Evolutionary conservation across 306 rosid genomes (phyloP), one percentile per base, ranked within the genome.

Genomic region (Arachis stenosperma): DNA sequence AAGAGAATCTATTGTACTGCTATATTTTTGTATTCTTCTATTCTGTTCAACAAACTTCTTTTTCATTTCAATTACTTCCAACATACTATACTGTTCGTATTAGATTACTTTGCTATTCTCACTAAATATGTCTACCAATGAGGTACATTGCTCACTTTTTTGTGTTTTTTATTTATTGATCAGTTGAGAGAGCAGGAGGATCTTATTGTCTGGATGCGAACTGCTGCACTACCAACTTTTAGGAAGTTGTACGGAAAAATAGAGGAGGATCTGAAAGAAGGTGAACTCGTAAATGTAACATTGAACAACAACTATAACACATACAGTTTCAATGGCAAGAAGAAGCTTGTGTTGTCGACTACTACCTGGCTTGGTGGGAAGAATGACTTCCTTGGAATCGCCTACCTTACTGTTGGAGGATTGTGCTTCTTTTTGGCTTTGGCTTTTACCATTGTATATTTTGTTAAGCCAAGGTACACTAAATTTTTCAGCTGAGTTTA

Each of bases 361-460:
- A 82, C 92, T 71, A 87, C 87, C 64, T 89, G 96, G 96, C 86
- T 89, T 73, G 96, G 96, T 37, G 96, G 96, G 77, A 87, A 83
- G 86, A 89, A 89, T 71, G 90, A 89, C 84, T 89, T 89, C 72
- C 91, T 89, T 60, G 92, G 96, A 47, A 85, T 89, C 58, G 96
- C 96, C n/a, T 89, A 89, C 81, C 87, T 90, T 52, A 88, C 94
- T 5, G 90, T 92, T n/a, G 98, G 98, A 13, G 96, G 96, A 66
- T 52, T 92, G 72, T 89, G 98, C 90, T 88, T 90, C 90, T 82
- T 88, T 80, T 73, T 92, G 89, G 93, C 96, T 17, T 51, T 90
- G 90, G 68, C 85, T 78, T 92, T 92, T 84, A 88, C 94, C 41
- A 54, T 92, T 67, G 90, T 92, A 36, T 92, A 92, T 77, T 91